These are phyloP conservation scores for Cyberlindnera saturnus DNA, from an alignment of 805 yeast species.

Conservation along the genomic window DNA sequence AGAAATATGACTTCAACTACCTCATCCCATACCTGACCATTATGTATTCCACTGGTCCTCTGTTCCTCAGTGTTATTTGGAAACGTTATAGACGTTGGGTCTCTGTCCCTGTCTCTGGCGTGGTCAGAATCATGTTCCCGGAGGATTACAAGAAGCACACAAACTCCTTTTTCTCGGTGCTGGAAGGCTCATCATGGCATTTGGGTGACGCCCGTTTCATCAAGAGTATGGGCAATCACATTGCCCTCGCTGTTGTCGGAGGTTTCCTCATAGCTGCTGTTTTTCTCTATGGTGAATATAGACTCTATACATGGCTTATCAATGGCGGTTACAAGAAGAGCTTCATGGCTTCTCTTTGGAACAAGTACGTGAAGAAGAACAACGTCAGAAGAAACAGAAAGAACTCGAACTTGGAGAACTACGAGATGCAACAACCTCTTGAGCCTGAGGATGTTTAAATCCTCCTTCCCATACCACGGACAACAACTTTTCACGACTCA, in stretches of 20 bases:
- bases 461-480: too few species aligned
- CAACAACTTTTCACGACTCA: too few species aligned
- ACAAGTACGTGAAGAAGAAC: conserved; percentile 12
- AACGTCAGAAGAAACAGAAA: conserved; percentile 22
- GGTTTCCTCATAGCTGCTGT: conserved; percentile 57
- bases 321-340: conserved; percentile 22
- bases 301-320: conserved; percentile 36
- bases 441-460: conserved; percentile 1
- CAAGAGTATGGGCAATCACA: conserved; percentile 67
- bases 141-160: conserved; percentile 59
- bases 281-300: conserved; percentile 41
- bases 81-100: conserved; percentile 76
- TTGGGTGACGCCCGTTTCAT: conserved; percentile 78
- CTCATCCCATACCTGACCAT: conserved; percentile 83
- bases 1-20: conserved; percentile 65
- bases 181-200: conserved; percentile 92
- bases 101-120: conserved; percentile 58
- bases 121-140: conserved; percentile 66
- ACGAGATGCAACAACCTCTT: conserved; percentile 12
- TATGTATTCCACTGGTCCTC: conserved; percentile 91
- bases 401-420: conserved; percentile 20
- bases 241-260: conserved; percentile 60
- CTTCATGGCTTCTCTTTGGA: conserved; percentile 11
- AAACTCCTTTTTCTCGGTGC: conserved; percentile 63
- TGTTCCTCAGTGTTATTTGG: conserved; percentile 82